A percentile compares a stretch with the other conserved stretches of the same genome.
These are phyloP conservation scores for Orbilia quercus DNA, from an alignment of 2,329 filamentous ascomycete genomes.

Conservation along the genomic window DNA sequence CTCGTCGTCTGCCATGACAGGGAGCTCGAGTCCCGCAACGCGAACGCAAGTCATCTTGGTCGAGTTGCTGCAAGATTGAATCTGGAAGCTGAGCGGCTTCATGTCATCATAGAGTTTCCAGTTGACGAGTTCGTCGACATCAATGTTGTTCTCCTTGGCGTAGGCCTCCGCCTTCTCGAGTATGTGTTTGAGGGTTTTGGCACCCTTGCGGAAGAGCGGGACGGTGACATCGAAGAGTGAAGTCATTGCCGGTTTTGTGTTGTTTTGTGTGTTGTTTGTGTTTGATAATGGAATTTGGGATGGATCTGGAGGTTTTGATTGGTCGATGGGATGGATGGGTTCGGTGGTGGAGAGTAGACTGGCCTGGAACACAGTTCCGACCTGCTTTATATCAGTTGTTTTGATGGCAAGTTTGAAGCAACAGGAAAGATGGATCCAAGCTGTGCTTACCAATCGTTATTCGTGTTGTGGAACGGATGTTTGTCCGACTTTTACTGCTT, in stretches of 20 bases:
- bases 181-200: conserved; percentile 64
- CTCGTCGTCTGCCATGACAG: conserved; percentile 64
- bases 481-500: conserved; percentile 19
- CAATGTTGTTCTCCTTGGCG: conserved; percentile 62
- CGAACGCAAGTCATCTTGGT: conserved; percentile 64
- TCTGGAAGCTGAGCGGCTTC: conserved; percentile 67
- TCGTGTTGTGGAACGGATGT: conserved; percentile 14
- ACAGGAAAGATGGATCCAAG: conserved; percentile 10
- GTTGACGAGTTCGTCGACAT: conserved; percentile 63
- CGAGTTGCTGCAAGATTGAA: conserved; percentile 65
- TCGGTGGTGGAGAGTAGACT: too few relatives aligned
- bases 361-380: too few relatives aligned
- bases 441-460: conserved; percentile 21
- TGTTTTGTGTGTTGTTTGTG: background rate
- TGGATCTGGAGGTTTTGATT: background rate
- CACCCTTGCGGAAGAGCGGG: conserved; percentile 64
- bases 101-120: conserved; percentile 67
- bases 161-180: conserved; percentile 65
- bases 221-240: conserved; percentile 63
- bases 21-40: conserved; percentile 62
- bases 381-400: background rate
- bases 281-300: background rate
- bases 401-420: too few relatives aligned
- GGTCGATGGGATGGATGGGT: too few relatives aligned
- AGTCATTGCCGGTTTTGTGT: conserved; percentile 28